Base-by-base conservation (phyloP, 1,284 basidiomycete species). In the Moesziomyces sp. region DNA sequence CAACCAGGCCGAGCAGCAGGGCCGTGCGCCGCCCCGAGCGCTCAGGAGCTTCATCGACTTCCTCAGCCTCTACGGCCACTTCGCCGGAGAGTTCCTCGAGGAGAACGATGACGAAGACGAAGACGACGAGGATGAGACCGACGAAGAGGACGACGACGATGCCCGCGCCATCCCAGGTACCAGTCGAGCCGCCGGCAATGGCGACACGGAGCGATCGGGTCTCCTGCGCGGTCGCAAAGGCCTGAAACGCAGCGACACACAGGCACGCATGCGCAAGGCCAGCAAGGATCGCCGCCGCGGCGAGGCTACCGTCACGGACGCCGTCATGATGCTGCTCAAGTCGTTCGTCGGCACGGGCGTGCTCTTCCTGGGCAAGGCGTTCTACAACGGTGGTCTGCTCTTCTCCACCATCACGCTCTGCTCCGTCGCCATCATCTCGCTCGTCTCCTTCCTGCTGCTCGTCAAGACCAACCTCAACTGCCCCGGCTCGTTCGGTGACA, bases 291-390 rank as follows among this genome's bases (percentile, higher is more conserved):
- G 70, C 24, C 70, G 70, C 23, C 66, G 74, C 9, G 80, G 80
- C 44, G 83, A 84, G 50, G 83, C 83, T 7, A 60, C 74, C 6
- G 79, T 82, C 2, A 52, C 70, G 1, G 82, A 84, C n/a, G 83
- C 83, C 10, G 81, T 84, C 51, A 66, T 84, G 71, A 84, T 84
- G 83, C 72, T 84, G 42, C 76, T 83, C 63, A 98, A 99, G 85
- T 91, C 93, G 0, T 99, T 99, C 81, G 91, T 99, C 52, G 96
- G 96, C 21, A 99, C 96, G 10, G 96, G 96, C 35, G 91, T 99
- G 13, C 85, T 99, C 26, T 99, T 99, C 87, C 88, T 99, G 52
- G 97, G 94, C 62, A 97, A 94, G 86, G 96, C 91, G 91, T 98
- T 99, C 86, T 91, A 90, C 86, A 99, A 99, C 77, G 96, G 96